Evolutionary conservation across 371 early-diverging fungal genomes (phyloP), one percentile per base, ranked within the genome.

Genomic region (Lichtheimia corymbifera): DNA sequence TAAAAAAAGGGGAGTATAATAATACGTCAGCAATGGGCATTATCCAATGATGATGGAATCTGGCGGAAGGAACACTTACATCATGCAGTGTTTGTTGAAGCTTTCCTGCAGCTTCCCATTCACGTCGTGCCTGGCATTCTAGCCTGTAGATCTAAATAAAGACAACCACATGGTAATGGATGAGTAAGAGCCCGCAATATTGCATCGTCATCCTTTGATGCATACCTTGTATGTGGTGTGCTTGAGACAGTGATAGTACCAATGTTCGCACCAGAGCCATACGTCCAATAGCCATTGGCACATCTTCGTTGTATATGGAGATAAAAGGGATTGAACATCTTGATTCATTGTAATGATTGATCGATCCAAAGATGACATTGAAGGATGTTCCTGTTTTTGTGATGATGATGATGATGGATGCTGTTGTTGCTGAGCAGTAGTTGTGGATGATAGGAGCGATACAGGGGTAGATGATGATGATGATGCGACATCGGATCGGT

Each of bases 71-170:
- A 35, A 35, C 0, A 12, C 28, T n/a, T 35, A 61, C 70, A 53
- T 65, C 59, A 6, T 53, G 59, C 40, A 69, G 47, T 14, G 63
- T 60, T 45, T 69, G 56, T 51, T 65, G 65, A 35, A 69, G 41
- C 57, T 69, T 69, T 6, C 65, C 70, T 30, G 63, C 65, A 53
- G 70, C 70, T 28, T 60, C 57, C 20, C 53, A 55, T 60, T 65
- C 63, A 40, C 58, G 59, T 28, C 41, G 30, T 28, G 70, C 70
- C 24, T 14, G 20, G 27, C 60, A 69, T 15, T 47, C 55, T 43
- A 61, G 53, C 4, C 50, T 47, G 51, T 47, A 59, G n/a, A 55
- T 51, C 58, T 62, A 42, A 47, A 22, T 42, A 18, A 55, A 30
- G n/a, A 50, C 3, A 35, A 40, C 6, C 13, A 0, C 0, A 24